These are phyloP conservation scores for Colletotrichum siamense DNA, from an alignment of 2,329 filamentous ascomycete genomes.

Conservation along the genomic window DNA sequence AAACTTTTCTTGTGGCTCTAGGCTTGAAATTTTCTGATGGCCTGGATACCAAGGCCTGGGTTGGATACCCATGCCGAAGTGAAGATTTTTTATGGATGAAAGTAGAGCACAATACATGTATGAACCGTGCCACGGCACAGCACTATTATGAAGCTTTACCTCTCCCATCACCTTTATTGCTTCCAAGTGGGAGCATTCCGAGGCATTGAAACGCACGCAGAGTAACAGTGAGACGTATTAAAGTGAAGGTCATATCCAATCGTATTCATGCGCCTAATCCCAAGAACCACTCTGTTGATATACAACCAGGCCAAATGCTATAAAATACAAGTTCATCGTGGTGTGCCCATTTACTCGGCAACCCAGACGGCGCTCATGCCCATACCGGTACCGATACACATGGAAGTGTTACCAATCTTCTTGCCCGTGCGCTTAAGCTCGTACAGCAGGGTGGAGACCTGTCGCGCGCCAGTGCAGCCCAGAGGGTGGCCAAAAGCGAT, in stretches of 20 bases:
- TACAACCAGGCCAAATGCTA: conserved; percentile 12
- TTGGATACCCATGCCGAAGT: neutral
- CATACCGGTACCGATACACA: conserved; percentile 98
- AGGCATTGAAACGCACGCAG: neutral
- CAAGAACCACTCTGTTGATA: conserved; percentile 10
- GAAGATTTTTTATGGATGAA: neutral
- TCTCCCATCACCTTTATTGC: neutral
- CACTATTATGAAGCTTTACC: neutral
- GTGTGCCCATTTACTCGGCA: conserved; percentile 70
- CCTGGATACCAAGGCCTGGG: neutral
- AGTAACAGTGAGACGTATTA: neutral
- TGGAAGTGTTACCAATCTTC: conserved; percentile 90
- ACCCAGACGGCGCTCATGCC: conserved; percentile 98
- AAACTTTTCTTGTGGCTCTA: conserved; percentile 26
- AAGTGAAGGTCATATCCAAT: neutral
- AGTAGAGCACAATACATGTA: neutral
- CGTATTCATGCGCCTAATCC: conserved; percentile 12
- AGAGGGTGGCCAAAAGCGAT: conserved; percentile 96
- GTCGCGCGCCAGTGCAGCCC: conserved; percentile 91
- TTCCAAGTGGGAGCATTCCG: neutral
- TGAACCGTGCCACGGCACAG: neutral
- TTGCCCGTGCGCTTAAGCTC: conserved; percentile 85
- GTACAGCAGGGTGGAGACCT: conserved; percentile 90
- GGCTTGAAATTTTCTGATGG: neutral
- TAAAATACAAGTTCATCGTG: conserved; percentile 4